These are phyloP conservation scores for Raffaelea deltoideospora DNA, from an alignment of 2,329 filamentous ascomycete species.

Conservation along the genomic window DNA sequence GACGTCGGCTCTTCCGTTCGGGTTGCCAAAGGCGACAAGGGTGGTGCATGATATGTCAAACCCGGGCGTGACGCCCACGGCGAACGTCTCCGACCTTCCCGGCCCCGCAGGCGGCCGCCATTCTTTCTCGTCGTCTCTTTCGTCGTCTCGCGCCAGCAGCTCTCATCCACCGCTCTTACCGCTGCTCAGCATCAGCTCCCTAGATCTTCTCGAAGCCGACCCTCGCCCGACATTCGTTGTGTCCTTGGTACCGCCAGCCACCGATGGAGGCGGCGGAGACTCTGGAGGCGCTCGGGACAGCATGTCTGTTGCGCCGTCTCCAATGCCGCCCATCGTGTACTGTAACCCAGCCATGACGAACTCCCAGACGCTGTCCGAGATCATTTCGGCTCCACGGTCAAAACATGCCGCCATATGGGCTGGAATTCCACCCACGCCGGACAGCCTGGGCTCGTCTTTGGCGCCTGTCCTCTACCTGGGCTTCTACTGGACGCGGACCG, in stretches of 20 bases:
- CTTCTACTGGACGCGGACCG: constrained; percentile 7
- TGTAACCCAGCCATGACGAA: constrained; percentile 14
- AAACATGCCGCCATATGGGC: constrained; percentile 11
- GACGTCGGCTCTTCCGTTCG: too few relatives aligned
- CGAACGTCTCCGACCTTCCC: background rate
- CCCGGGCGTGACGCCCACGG: too few relatives aligned
- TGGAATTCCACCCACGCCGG: constrained; percentile 6
- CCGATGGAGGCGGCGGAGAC: background rate
- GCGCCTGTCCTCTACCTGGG: constrained; percentile 3
- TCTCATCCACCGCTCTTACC: background rate
- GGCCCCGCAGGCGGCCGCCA: background rate
- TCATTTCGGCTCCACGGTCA: constrained; percentile 5
- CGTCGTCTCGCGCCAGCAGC: too few relatives aligned
- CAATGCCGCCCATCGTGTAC: constrained; percentile 10
- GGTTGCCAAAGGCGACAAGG: too few relatives aligned
- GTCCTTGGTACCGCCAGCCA: background rate
- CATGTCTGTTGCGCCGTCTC: too few relatives aligned
- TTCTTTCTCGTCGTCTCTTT: too few relatives aligned
- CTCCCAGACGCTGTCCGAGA: constrained; percentile 7
- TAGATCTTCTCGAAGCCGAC: constrained; percentile 24
- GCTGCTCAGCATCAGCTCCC: constrained; percentile 13
- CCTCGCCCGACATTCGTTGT: constrained; percentile 21
- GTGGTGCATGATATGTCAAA: too few relatives aligned
- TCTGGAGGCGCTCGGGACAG: background rate
- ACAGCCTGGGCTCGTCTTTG: background rate